phyloP scores from a whole-genome alignment of 257 asterid species.

The Solanum arcanum region DNA sequence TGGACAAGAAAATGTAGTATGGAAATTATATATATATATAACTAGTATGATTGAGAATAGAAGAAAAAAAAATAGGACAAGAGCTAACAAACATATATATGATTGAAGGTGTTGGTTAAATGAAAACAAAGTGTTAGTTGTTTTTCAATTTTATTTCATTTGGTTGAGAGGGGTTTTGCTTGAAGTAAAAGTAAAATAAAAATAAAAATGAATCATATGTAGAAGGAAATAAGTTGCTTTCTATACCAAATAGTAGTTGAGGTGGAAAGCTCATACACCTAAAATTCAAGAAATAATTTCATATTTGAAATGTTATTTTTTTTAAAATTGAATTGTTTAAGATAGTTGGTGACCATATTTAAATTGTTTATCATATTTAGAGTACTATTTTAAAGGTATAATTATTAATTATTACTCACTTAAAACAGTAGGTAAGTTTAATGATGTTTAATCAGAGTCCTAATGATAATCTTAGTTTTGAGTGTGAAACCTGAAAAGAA shows the following conservation, averaged over 20 bases:
- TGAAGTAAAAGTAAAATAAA: constrained; percentile 37
- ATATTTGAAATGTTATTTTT: not conserved
- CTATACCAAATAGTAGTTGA: constrained; percentile 65
- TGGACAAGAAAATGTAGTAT: not conserved
- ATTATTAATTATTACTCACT: not conserved
- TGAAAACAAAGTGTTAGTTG: constrained; percentile 14
- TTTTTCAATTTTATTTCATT: constrained; percentile 7
- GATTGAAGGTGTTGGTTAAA: constrained; percentile 7
- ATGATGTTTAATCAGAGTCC: not conserved
- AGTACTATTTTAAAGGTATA: not conserved
- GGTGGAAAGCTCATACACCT: constrained; percentile 43
- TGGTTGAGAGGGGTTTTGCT: constrained; percentile 25
- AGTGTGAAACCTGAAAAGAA: not conserved
- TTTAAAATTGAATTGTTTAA: not conserved
- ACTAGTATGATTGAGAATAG: not conserved
- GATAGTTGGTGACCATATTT: not conserved
- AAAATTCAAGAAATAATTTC: constrained; percentile 1
- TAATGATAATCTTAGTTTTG: not conserved
- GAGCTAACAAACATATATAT: constrained; percentile 12
- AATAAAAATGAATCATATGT: not conserved
- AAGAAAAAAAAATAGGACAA: constrained; percentile 3
- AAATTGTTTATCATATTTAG: not conserved
- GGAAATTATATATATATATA: not conserved
- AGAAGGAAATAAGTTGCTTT: constrained; percentile 8
- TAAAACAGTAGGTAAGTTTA: not conserved